phyloP scores from a whole-genome alignment of 257 asterid species.

The Hygrophila difformis region DNA sequence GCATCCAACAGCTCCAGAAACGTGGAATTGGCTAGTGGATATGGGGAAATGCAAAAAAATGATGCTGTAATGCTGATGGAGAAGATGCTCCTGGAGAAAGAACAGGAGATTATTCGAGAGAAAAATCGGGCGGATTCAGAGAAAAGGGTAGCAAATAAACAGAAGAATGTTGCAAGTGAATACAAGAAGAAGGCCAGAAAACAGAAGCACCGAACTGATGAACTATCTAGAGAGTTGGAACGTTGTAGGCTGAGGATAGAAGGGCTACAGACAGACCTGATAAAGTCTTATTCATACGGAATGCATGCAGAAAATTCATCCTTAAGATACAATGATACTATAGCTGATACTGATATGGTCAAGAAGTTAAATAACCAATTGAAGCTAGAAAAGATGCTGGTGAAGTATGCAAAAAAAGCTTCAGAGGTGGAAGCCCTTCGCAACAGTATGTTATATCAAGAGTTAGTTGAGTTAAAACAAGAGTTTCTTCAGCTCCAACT shows the following conservation, averaged over 20 bases:
- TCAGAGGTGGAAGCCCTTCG: constrained; percentile 53
- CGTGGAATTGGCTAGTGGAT: constrained; percentile 14
- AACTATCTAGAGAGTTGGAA: constrained; percentile 41
- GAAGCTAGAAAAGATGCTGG: constrained; percentile 60
- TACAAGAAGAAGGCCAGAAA: constrained; percentile 38
- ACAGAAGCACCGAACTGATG: constrained; percentile 52
- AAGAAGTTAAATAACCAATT: constrained; percentile 46
- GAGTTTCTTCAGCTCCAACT: constrained; percentile 38
- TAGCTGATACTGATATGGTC: constrained; percentile 39
- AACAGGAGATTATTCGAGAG: constrained; percentile 28
- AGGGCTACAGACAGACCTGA: constrained; percentile 42
- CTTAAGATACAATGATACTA: constrained; percentile 18
- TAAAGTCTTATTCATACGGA: constrained; percentile 34
- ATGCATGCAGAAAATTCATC: constrained; percentile 17
- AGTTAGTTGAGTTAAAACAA: constrained; percentile 49
- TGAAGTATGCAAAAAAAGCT: constrained; percentile 62
- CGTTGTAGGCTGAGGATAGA: constrained; percentile 41
- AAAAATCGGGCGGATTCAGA: constrained; percentile 39
- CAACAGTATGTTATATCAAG: constrained; percentile 42
- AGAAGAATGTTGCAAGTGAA: constrained; percentile 38
- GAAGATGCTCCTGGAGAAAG: constrained; percentile 37
- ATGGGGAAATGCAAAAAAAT: constrained; percentile 17
- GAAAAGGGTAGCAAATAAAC: constrained; percentile 52
- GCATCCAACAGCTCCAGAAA: constrained; percentile 18
- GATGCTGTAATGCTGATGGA: constrained; percentile 22